Percentiles rank a stretch among this genome's conserved stretches.
Evolutionary conservation across 495 filamentous ascomycete species (phyloP).

Genomic region (Penicillium canariense): DNA sequence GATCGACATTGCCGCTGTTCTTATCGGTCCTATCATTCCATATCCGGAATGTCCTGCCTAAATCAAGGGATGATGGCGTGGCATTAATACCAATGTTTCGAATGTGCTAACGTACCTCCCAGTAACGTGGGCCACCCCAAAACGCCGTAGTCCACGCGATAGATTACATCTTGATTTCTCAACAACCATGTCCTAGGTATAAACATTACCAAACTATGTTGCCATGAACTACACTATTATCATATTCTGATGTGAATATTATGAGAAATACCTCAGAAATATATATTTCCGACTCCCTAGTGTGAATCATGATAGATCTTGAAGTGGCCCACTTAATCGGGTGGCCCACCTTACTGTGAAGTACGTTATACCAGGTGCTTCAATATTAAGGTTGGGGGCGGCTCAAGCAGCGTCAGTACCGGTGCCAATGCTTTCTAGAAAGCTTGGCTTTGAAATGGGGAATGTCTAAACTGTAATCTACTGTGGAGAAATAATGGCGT

Average conservation of each 20-base stretch:
- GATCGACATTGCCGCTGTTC: conserved; percentile 1
- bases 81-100: background rate
- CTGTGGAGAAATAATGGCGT: background rate
- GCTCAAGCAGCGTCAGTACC: background rate
- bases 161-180: too few relatives aligned
- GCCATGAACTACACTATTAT: too few relatives aligned
- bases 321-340: too few relatives aligned
- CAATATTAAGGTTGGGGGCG: background rate
- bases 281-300: too few relatives aligned
- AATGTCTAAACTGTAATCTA: background rate
- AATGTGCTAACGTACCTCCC: too few relatives aligned
- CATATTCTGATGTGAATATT: too few relatives aligned
- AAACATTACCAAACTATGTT: too few relatives aligned
- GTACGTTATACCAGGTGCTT: background rate
- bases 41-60: background rate
- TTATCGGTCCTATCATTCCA: conserved; percentile 1
- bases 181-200: too few relatives aligned
- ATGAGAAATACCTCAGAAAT: too few relatives aligned
- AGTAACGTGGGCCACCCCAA: too few relatives aligned
- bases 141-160: too few relatives aligned
- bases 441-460: background rate
- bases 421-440: conserved; percentile 6
- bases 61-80: conserved; percentile 2
- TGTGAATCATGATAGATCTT: background rate
- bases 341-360: too few relatives aligned